phyloP scores from a whole-genome alignment of 1,284 basidiomycete genomes.

The Boletus subluridellus region DNA sequence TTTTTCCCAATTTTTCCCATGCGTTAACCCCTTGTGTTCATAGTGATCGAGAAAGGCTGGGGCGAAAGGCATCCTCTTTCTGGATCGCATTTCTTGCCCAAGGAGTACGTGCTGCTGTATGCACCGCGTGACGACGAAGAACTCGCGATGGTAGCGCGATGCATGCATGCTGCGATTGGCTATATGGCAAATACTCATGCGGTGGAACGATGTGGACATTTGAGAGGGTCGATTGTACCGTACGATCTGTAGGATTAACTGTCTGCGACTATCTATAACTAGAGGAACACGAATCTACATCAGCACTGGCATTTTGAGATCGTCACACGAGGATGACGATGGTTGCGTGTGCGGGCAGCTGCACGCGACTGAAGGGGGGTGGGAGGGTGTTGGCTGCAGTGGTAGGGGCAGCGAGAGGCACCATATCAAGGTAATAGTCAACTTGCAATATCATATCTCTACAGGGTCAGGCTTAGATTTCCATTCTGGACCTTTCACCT shows the following conservation, averaged over 20 bases:
- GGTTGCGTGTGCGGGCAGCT: neutral
- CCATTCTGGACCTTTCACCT: neutral
- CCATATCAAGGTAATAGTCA: too few relatives aligned
- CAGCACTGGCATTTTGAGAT: neutral
- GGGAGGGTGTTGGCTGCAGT: neutral
- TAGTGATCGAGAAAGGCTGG: slow-evolving; percentile 11
- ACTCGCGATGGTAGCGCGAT: neutral
- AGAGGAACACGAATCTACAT: neutral
- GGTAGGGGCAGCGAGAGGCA: neutral
- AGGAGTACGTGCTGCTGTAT: neutral
- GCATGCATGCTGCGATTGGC: neutral
- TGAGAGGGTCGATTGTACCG: neutral
- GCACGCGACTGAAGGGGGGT: neutral
- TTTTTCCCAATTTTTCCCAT: neutral
- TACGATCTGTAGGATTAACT: neutral
- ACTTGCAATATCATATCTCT: too few relatives aligned
- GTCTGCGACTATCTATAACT: neutral
- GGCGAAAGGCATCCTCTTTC: slow-evolving; percentile 7
- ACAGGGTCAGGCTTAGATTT: neutral
- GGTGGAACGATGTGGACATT: neutral
- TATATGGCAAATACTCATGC: neutral
- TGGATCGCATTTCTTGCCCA: slow-evolving; percentile 2
- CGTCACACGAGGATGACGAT: neutral
- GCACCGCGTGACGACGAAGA: neutral
- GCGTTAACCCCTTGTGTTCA: neutral